Evolutionary conservation across 192 early-diverging fungal genomes (phyloP).

Genomic region (Diversispora epigaea): DNA sequence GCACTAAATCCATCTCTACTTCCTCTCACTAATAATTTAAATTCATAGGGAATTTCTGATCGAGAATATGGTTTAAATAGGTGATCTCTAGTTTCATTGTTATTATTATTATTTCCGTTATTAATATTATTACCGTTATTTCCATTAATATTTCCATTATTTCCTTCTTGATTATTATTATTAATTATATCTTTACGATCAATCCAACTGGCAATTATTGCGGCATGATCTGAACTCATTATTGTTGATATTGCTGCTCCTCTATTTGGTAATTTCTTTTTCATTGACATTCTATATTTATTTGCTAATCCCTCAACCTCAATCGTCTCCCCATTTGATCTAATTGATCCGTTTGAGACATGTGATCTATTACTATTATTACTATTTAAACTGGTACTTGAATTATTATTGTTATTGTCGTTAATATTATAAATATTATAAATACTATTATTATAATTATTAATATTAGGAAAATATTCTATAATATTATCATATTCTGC

Average conservation of each 20-base stretch:
- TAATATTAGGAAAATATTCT: conserved; percentile 3
- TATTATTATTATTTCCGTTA: no score
- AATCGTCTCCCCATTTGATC: no score
- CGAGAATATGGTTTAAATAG: not conserved
- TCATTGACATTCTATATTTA: not conserved
- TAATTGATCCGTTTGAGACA: no score
- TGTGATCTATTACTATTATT: no score
- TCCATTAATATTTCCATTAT: no score
- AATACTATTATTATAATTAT: not conserved
- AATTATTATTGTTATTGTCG: no score
- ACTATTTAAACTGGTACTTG: no score
- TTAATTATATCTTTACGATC: conserved; percentile 17
- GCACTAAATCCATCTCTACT: conserved; percentile 22
- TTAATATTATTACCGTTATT: no score
- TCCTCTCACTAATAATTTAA: conserved; percentile 23
- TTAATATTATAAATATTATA: no score
- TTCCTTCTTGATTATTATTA: no score
- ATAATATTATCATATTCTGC: not conserved
- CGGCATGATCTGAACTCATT: conserved; percentile 7
- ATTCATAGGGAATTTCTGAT: conserved; percentile 13
- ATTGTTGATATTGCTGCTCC: conserved; percentile 12
- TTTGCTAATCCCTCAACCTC: no score
- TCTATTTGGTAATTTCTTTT: conserved; percentile 6
- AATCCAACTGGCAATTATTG: conserved; percentile 23
- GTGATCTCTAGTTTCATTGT: no score